phyloP scores from a whole-genome alignment of 2,329 filamentous ascomycete genomes.

The Fonsecaea nubica region DNA sequence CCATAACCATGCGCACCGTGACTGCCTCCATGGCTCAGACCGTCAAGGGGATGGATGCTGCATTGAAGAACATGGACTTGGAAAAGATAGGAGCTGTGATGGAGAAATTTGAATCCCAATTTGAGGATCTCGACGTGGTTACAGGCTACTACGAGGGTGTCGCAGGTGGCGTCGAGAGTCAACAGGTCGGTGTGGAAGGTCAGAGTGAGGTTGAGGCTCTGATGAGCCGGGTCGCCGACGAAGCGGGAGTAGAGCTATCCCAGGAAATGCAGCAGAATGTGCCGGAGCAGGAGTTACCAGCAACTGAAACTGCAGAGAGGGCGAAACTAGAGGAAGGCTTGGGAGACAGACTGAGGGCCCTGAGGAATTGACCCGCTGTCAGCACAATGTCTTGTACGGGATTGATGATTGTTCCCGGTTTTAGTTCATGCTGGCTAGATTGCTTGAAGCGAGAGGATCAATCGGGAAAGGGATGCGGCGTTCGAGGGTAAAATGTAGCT shows the following conservation, averaged over 20 bases:
- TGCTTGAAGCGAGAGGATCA: not conserved
- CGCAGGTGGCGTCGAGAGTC: slow-evolving; percentile 60
- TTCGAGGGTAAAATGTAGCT: not conserved
- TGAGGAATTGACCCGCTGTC: slow-evolving; percentile 41
- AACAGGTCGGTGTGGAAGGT: slow-evolving; percentile 57
- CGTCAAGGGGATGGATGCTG: slow-evolving; percentile 53
- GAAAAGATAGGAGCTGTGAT: slow-evolving; percentile 68
- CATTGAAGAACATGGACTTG: slow-evolving; percentile 54
- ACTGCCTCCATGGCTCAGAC: slow-evolving; percentile 54
- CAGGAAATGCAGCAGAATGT: slow-evolving; percentile 65
- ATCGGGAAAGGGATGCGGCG: not conserved
- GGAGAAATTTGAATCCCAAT: slow-evolving; percentile 68
- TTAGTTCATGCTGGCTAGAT: not conserved
- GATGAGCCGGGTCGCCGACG: slow-evolving; percentile 84
- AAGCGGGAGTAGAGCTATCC: slow-evolving; percentile 81
- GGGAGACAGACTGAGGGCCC: slow-evolving; percentile 44
- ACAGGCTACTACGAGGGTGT: slow-evolving; percentile 82
- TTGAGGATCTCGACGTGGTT: slow-evolving; percentile 59
- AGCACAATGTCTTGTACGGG: not conserved
- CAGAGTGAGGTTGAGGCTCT: slow-evolving; percentile 87
- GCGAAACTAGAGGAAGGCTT: slow-evolving; percentile 43
- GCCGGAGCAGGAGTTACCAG: slow-evolving; percentile 33
- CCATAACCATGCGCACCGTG: slow-evolving; percentile 55
- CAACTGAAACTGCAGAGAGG: slow-evolving; percentile 38
- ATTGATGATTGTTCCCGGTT: not conserved